phyloP scores from a whole-genome alignment of 805 yeast genomes.

The Sugiyamaella smithiae region DNA sequence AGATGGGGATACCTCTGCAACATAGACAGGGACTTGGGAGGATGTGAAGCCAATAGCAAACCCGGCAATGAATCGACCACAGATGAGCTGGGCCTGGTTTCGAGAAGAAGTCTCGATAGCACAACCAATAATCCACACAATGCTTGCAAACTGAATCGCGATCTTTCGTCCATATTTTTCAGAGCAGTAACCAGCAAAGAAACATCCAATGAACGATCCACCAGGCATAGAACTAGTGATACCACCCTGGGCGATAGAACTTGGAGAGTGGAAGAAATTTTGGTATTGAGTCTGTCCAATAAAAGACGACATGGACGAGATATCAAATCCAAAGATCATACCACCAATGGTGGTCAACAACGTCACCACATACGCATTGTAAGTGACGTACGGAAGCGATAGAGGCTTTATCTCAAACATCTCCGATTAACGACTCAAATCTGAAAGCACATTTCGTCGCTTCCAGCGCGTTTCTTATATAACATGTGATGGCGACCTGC shows the following conservation, averaged over 20 bases:
- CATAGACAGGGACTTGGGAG: conserved; percentile 62
- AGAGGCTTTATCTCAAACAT: conserved; percentile 3
- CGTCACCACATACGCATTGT: conserved; percentile 57
- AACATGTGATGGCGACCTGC: too few relatives aligned
- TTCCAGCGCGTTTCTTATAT: too few relatives aligned
- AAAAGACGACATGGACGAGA: conserved; percentile 71
- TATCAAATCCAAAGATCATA: conserved; percentile 71
- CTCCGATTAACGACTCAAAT: too few relatives aligned
- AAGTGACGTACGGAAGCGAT: conserved; percentile 17
- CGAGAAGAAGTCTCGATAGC: conserved; percentile 49
- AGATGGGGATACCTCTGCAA: conserved; percentile 62
- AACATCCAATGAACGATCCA: conserved; percentile 69
- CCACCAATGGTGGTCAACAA: conserved; percentile 62
- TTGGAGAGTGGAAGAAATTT: conserved; percentile 51
- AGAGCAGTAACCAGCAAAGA: conserved; percentile 47
- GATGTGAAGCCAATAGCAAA: conserved; percentile 65
- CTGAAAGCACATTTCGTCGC: too few relatives aligned
- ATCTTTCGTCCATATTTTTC: conserved; percentile 57
- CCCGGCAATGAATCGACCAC: conserved; percentile 61
- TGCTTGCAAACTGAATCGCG: conserved; percentile 49
- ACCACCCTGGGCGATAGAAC: conserved; percentile 60
- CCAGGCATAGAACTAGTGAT: conserved; percentile 71
- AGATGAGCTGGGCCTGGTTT: conserved; percentile 43
- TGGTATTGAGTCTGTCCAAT: conserved; percentile 49
- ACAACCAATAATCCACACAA: conserved; percentile 61